These are phyloP conservation scores for Euphorbia celastroides DNA, from an alignment of 441 rosid species.

Conservation along the genomic window DNA sequence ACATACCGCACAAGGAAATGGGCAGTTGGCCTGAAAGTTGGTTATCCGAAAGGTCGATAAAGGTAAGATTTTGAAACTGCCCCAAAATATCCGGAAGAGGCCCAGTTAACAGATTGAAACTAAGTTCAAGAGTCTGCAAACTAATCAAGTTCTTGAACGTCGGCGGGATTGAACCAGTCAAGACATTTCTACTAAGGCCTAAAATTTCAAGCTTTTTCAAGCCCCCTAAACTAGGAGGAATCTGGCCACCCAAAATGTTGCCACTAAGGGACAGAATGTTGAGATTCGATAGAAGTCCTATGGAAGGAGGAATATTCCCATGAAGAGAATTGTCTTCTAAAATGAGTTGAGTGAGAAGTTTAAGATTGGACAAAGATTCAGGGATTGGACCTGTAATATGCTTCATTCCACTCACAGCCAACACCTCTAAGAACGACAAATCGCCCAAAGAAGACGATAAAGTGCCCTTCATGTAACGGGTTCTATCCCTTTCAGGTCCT, in stretches of 20 bases:
- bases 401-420: slow-evolving; percentile 69
- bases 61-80: slow-evolving; percentile 43
- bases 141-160: slow-evolving; percentile 37
- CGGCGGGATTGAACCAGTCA: slow-evolving; percentile 66
- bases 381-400: slow-evolving; percentile 78
- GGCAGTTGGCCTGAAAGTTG: slow-evolving; percentile 59
- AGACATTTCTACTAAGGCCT: slow-evolving; percentile 51
- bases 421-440: slow-evolving; percentile 48
- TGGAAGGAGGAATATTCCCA: slow-evolving; percentile 58
- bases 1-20: slow-evolving; percentile 49
- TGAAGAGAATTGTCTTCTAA: slow-evolving; percentile 69
- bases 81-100: slow-evolving; percentile 54
- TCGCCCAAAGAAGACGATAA: slow-evolving; percentile 64
- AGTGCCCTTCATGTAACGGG: slow-evolving; percentile 70
- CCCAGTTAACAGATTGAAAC: slow-evolving; percentile 70
- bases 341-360: slow-evolving; percentile 47
- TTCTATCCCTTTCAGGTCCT: slow-evolving; percentile 39
- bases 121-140: slow-evolving; percentile 72
- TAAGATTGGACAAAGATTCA: slow-evolving; percentile 42
- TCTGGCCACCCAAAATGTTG: slow-evolving; percentile 53
- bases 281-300: slow-evolving; percentile 51
- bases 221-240: slow-evolving; percentile 64
- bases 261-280: slow-evolving; percentile 55
- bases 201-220: slow-evolving; percentile 40
- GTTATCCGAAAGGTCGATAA: slow-evolving; percentile 63